Base-by-base conservation (phyloP, 2,329 filamentous ascomycete genomes). In the Ophiocordyceps camponoti-floridani region DNA sequence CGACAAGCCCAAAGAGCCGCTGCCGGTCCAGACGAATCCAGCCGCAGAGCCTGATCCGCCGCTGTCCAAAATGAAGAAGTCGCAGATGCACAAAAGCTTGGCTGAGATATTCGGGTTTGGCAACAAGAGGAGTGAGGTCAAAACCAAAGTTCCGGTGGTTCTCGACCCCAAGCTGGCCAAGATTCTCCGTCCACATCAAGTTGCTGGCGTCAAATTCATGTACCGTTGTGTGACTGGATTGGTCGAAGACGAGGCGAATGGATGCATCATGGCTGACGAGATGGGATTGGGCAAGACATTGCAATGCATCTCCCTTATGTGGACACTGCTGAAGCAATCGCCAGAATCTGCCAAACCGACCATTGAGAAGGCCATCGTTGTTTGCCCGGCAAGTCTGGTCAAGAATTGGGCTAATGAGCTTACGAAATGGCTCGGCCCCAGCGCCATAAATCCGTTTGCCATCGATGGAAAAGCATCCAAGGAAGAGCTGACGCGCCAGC, bases 241-340 rank as follows among this genome's bases (percentile, higher is more conserved):
- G 71, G 84, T 96, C 46, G 91, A 96, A 54, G 74, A 82, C 35
- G 89, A 89, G 54, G 91, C 91, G 43, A 84, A 95, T 60, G 91
- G 91, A 2, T 98, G 91, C 63, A 98, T 98, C 59, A 98, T 98
- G 91, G 91, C 91, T 44, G 91, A 98, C 59, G 91, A 95, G 59
- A 98, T 98, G 91, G 91, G 91, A 53, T 67, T 98, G 28, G 91
- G 91, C 46, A 98, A 98, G 66, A 98, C 91, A 16, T 65, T 98
- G 40, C 91, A 98, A 67, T 98, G 91, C 62, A 98, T 98, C 55
- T 77, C 91, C 0, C 72, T 98, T 43, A 81, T 98, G 70, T 98
- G 91, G 91, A 98, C 91, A 1, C 65, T 98, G 1, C 66, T 98
- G 14, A 96, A 95, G 60, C 91, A 98, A 58, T 94, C 88, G 0